Percentiles rank a stretch among this genome's conserved stretches.
Conservation (phyloP, 2,329 filamentous ascomycete species). For the Neopestalotiopsis sp. region DNA sequence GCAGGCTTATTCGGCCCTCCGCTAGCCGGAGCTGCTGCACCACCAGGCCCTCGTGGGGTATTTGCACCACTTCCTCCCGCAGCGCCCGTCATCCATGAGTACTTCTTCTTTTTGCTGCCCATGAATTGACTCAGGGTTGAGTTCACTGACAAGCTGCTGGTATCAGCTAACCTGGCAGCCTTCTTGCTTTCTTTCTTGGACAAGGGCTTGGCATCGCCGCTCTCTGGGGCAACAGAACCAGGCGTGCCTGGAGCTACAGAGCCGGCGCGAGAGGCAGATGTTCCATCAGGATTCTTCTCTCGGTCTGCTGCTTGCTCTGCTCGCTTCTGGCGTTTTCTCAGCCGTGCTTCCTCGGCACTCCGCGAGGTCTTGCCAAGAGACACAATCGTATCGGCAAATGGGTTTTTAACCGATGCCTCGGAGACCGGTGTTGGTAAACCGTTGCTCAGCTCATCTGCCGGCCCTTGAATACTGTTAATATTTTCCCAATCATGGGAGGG, state of each 20-base stretch:
- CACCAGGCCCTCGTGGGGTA: slow-evolving; percentile 50
- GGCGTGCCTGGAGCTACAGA: slow-evolving; percentile 66
- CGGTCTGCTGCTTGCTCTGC: slow-evolving; percentile 54
- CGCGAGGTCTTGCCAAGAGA: slow-evolving; percentile 70
- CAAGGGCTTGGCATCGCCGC: slow-evolving; percentile 64
- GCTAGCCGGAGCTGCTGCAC: slow-evolving; percentile 41
- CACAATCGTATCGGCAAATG: slow-evolving; percentile 59
- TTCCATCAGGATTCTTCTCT: slow-evolving; percentile 52
- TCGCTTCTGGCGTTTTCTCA: slow-evolving; percentile 71
- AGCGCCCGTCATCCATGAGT: slow-evolving; percentile 73
- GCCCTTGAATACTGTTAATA: slow-evolving; percentile 45
- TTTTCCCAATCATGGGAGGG: slow-evolving; percentile 10
- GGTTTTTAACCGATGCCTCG: slow-evolving; percentile 56
- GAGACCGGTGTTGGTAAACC: slow-evolving; percentile 52
- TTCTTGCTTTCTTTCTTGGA: slow-evolving; percentile 88
- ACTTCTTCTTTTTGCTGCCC: slow-evolving; percentile 71
- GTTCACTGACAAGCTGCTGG: slow-evolving; percentile 83
- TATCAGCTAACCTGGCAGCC: slow-evolving; percentile 76
- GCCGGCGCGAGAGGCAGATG: slow-evolving; percentile 53
- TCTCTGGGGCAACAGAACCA: slow-evolving; percentile 66
- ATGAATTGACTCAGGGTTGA: slow-evolving; percentile 78
- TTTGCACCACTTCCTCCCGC: slow-evolving; percentile 55
- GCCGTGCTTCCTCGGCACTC: slow-evolving; percentile 73
- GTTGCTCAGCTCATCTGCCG: slow-evolving; percentile 44
- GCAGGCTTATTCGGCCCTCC: slow-evolving; percentile 40